These are phyloP conservation scores for Eryngium alpinum DNA, from an alignment of 140 eudicot species.

Conservation along the genomic window DNA sequence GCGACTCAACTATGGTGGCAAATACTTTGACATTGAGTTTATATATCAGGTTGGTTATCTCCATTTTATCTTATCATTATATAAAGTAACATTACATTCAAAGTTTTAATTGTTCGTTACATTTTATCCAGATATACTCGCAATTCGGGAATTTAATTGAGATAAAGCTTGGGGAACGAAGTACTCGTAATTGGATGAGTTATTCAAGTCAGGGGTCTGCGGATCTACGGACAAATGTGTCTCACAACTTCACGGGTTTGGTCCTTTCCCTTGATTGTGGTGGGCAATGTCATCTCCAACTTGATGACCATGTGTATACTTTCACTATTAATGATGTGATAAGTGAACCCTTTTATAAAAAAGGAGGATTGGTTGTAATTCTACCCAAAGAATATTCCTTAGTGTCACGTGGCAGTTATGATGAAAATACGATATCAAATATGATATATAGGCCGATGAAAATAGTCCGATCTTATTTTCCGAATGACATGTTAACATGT, in stretches of 20 bases:
- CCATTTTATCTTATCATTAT: background rate
- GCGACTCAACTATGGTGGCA: background rate
- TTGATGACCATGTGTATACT: too few relatives aligned
- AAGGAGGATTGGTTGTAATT: too few relatives aligned
- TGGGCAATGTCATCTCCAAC: too few relatives aligned
- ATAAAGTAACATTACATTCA: background rate
- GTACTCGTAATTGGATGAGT: background rate
- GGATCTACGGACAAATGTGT: background rate
- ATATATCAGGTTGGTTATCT: too few relatives aligned
- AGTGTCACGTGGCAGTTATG: too few relatives aligned
- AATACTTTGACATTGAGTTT: background rate
- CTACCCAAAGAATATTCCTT: too few relatives aligned
- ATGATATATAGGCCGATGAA: too few relatives aligned
- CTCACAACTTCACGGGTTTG: background rate
- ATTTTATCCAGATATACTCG: background rate
- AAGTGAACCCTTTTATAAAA: too few relatives aligned
- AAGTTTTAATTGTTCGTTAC: background rate
- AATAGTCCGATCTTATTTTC: too few relatives aligned
- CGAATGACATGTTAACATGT: too few relatives aligned
- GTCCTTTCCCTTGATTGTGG: background rate
- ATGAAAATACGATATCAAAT: too few relatives aligned
- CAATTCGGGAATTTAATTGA: background rate
- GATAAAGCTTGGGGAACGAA: background rate
- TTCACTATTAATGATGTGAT: too few relatives aligned
- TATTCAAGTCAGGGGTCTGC: background rate